Conservation (phyloP, 306 rosid genomes). For the Sindora glabra region DNA sequence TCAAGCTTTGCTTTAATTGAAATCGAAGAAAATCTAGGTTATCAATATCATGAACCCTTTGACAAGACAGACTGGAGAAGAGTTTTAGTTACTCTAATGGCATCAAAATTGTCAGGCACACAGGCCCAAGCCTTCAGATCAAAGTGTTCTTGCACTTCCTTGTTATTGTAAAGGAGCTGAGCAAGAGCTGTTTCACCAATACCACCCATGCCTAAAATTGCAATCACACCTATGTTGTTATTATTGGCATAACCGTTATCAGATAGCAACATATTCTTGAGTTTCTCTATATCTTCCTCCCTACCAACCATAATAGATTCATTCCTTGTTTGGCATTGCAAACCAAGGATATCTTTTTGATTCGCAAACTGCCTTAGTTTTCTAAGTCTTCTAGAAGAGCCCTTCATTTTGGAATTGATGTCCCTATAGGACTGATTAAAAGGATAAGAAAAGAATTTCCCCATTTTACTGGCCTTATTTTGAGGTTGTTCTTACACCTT, state of each 20-base stretch:
- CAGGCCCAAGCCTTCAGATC: slow-evolving; percentile 11
- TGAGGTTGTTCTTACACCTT: not conserved
- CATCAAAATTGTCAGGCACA: slow-evolving; percentile 34
- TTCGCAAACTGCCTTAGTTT: slow-evolving; percentile 23
- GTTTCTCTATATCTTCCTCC: slow-evolving; percentile 16
- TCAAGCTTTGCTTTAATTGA: slow-evolving; percentile 17
- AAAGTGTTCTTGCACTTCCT: not conserved
- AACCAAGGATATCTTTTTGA: slow-evolving; percentile 24
- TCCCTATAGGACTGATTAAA: slow-evolving; percentile 13
- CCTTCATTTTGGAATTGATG: slow-evolving; percentile 17
- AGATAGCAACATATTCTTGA: not conserved
- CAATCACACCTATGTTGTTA: not conserved
- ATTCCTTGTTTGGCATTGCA: slow-evolving; percentile 14
- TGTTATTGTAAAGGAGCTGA: slow-evolving; percentile 12
- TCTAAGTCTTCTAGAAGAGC: slow-evolving; percentile 8
- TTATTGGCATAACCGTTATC: not conserved
- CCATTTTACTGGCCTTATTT: slow-evolving; percentile 16
- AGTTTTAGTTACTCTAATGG: slow-evolving; percentile 19
- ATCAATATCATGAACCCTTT: not conserved
- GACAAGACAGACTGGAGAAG: slow-evolving; percentile 19
- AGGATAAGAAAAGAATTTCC: slow-evolving; percentile 11
- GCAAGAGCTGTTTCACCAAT: slow-evolving; percentile 36
- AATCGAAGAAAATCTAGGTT: slow-evolving; percentile 28
- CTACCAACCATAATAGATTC: slow-evolving; percentile 28
- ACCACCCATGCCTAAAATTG: not conserved